Base-by-base conservation (phyloP, 192 early-diverging fungal species). In the Fimicolochytrium jonesii region DNA sequence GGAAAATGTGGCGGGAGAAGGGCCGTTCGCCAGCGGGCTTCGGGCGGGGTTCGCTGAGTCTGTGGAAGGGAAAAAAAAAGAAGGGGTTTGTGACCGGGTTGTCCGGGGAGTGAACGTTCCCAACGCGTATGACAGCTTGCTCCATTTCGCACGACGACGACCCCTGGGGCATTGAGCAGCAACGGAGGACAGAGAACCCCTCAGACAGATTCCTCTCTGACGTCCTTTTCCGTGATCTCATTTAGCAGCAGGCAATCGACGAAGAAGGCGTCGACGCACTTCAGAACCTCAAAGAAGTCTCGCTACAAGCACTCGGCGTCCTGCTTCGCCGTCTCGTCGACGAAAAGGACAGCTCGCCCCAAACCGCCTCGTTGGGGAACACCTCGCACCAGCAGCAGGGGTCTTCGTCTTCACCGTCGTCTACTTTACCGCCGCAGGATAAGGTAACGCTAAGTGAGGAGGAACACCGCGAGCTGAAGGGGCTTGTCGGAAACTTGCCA, bases 271-370 rank as follows among this genome's bases (percentile, higher is more conserved):
- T 18, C 46, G 57, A 59, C 25, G 57, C 57, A 26, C 41, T 59
- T 17, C 46, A 61, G 6, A 36, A 44, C 15, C 25, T 61, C 33
- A 61, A 61, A 29, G 46, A 61, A 10, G 59, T 50, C 5, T 61
- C 59, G 22, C 26, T 61, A 31, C 48, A 50, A 17, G 59, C 59
- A 0, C 46, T 61, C 7, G 37, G 48, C 34, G 17, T 50, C 25
- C 59, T 61, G 6, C 46, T 61, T 23, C 59, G 59, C 17, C 59
- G 37, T 22, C 47, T 61, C 2, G 59, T 39, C 0, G 46, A 61
- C 15, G 59, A 48, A 15, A 32, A 6, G 7, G 22, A 9, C 4
- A 34, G 17, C 15, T 17, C 6, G 13, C 26, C 26, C 3, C 6
- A 2, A 32, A 35, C 53, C 7, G 34, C 53, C 2, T 37, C 53